phyloP scores from a whole-genome alignment of 208 protist genomes.

The Acanthamoeba quina region DNA sequence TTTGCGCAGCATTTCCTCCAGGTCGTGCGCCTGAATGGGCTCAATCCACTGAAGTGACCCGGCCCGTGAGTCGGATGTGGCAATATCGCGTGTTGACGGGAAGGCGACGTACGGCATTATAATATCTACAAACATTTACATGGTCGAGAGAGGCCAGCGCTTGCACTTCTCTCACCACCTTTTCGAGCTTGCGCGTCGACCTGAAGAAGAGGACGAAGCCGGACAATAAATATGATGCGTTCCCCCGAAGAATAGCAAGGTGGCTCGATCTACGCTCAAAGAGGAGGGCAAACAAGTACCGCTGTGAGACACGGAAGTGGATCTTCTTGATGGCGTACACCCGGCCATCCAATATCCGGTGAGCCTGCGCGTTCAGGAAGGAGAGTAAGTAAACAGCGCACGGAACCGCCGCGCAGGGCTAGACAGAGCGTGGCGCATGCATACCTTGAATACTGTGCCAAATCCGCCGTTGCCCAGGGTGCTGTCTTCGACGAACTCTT shows the following conservation, averaged over 20 bases:
- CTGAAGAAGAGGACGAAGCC: neutral
- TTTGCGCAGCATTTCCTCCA: constrained; percentile 26
- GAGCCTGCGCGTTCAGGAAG: neutral
- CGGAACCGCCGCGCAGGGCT: neutral
- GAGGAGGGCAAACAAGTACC: neutral
- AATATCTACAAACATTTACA: constrained; percentile 57
- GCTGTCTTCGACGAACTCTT: constrained; percentile 33
- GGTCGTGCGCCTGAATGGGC: neutral
- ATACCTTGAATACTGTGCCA: constrained; percentile 6
- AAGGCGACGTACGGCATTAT: neutral
- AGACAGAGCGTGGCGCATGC: too few species aligned
- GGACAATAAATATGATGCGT: neutral
- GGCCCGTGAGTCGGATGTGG: neutral
- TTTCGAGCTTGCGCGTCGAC: constrained; percentile 35
- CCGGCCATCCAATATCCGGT: neutral
- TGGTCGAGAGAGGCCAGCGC: constrained; percentile 51
- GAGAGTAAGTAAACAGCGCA: neutral
- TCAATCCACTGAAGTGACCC: constrained; percentile 6
- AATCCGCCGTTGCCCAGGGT: constrained; percentile 25
- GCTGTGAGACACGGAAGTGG: constrained; percentile 16
- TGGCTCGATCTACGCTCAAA: too few species aligned
- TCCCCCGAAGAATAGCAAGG: too few species aligned
- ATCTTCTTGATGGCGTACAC: constrained; percentile 65
- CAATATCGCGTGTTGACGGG: neutral
- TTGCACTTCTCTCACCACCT: constrained; percentile 43